A percentile compares a stretch with the other conserved stretches of the same genome.
phyloP scores from a whole-genome alignment of 208 protist species.

The Trypanosoma theileri region DNA sequence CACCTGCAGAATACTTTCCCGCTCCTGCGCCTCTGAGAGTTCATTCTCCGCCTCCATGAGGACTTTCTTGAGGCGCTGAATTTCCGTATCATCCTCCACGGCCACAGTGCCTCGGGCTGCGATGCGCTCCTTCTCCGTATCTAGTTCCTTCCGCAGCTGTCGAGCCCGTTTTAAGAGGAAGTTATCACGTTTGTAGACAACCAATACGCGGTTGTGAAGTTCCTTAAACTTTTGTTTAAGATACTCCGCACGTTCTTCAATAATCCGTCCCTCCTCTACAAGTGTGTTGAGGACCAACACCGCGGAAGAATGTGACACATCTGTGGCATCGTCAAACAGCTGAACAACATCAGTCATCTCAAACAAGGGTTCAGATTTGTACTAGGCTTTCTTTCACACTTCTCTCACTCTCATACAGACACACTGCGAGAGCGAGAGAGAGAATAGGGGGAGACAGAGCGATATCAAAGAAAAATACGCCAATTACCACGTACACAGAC shows the following conservation, averaged over 20 bases:
- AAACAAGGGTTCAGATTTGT: not conserved
- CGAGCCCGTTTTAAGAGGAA: conserved; percentile 84
- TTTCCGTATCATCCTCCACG: conserved; percentile 80
- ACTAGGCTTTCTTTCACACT: not conserved
- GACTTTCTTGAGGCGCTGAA: conserved; percentile 76
- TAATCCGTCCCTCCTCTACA: conserved; percentile 85
- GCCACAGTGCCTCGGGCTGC: conserved; percentile 64
- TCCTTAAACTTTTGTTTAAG: conserved; percentile 88
- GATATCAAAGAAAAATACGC: no score
- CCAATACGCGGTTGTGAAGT: conserved; percentile 81
- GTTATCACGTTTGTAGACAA: conserved; percentile 90
- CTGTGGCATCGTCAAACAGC: conserved; percentile 61
- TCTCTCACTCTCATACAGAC: no score
- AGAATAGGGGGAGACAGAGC: no score
- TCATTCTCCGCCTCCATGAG: conserved; percentile 77
- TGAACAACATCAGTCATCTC: conserved; percentile 22
- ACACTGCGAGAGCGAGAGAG: no score
- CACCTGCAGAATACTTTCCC: conserved; percentile 90
- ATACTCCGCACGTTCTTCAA: conserved; percentile 82
- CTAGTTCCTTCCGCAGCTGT: conserved; percentile 79
- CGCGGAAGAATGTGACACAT: conserved; percentile 89
- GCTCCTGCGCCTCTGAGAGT: conserved; percentile 75
- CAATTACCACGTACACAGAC: no score
- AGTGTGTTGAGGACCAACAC: conserved; percentile 78
- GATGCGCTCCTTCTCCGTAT: conserved; percentile 74